Base-by-base conservation (phyloP, 148 eudicot species). In the Spergularia bocconei region DNA sequence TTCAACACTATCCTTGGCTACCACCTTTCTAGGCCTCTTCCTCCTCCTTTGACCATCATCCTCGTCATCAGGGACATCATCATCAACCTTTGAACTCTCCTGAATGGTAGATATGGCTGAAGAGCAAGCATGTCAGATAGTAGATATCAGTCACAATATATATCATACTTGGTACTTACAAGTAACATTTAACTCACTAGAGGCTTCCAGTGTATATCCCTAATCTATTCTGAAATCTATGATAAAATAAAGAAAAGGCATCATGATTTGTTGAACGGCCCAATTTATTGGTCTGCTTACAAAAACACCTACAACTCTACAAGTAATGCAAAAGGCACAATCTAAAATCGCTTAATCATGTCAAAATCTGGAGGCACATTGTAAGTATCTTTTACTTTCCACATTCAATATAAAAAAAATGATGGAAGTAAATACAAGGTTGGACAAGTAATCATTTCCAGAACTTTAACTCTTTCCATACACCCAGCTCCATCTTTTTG, bases 21-120 rank as follows among this genome's bases (percentile, higher is more conserved):
- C 83, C 77, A 84, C 86, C 76, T 90, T 94, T 79, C 89, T 90
- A 48, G 93, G 91, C 2, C 98, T 87, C 78, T 94, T 91, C 79
- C 97, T 88, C 82, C 95, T 88, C 76, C 97, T 87, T 78, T 94
- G 97, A 62, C 94, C 93, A 86, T 92, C 97, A 84, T 94, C 97
- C 75, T 94, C 98, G 61, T 92, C 97, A 79, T 95, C 96, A 73
- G 86, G 91, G 62, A 83, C 82, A 77, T 92, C 93, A 84, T 92
- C 98, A 62, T 90, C 97, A 79, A 87, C 63, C 84, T 81, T 91
- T 14, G 88, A 80, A 85, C 65, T 88, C 55, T 92, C 98, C 64
- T 80, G 80, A 60, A 68, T 80, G 70, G 86, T 53, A 80, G 88
- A 78, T 55, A 76, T 56, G n/a, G 87, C 97, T 92, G 84, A 60